phyloP scores from a whole-genome alignment of 2,329 filamentous ascomycete genomes.

The Pleurostoma richardsiae region DNA sequence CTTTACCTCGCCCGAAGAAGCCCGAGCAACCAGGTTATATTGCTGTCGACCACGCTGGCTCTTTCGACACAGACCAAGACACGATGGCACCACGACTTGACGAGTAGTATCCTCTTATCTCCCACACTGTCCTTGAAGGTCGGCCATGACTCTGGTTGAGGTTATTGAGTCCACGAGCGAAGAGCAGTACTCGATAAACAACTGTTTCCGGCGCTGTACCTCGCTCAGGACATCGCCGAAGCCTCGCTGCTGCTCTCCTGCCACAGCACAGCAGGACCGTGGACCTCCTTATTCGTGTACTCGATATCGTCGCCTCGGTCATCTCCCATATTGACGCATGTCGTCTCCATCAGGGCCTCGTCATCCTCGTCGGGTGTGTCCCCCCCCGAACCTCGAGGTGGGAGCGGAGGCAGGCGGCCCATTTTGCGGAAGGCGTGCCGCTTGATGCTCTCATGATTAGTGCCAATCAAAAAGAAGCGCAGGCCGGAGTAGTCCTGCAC shows the following conservation, averaged over 20 bases:
- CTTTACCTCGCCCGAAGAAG: no score
- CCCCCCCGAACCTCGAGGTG: background rate
- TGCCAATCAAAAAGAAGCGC: constrained; percentile 12
- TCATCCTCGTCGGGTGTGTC: background rate
- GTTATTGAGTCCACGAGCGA: no score
- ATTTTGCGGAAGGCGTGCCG: constrained; percentile 2
- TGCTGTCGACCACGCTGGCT: no score
- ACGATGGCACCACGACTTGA: no score
- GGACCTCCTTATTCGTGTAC: background rate
- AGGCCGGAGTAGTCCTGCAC: constrained; percentile 8
- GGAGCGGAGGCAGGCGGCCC: background rate
- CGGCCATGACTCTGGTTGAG: no score
- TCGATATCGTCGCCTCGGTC: background rate
- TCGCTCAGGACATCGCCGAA: background rate
- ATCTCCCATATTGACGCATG: background rate
- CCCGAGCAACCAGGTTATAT: no score
- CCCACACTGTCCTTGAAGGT: no score
- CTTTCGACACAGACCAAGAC: no score
- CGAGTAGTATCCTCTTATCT: no score
- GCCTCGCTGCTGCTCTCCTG: constrained; percentile 1
- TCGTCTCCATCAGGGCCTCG: background rate
- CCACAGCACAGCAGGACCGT: background rate
- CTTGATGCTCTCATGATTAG: constrained; percentile 10
- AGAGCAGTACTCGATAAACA: no score
- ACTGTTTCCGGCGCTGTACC: no score